phyloP scores from a whole-genome alignment of 345 rosid species.

The Rubroshorea leprosula region DNA sequence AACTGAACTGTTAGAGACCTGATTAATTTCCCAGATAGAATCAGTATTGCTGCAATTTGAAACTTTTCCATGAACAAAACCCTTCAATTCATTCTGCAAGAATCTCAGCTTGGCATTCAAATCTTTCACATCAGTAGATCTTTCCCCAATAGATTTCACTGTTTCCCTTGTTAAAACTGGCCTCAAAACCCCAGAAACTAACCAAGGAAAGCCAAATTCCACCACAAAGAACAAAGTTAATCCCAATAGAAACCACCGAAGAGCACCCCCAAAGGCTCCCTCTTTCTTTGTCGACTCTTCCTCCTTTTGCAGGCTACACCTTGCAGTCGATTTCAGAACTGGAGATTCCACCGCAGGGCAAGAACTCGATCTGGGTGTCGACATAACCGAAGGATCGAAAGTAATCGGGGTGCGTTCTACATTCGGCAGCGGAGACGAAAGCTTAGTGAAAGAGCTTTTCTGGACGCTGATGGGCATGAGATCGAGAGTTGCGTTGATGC shows the following conservation, averaged over 20 bases:
- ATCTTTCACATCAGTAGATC: conserved; percentile 32
- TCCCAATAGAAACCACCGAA: conserved; percentile 27
- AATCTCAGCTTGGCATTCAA: conserved; percentile 38
- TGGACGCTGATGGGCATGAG: conserved; percentile 74
- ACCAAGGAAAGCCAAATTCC: conserved; percentile 42
- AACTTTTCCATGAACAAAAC: conserved; percentile 27
- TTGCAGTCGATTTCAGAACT: conserved; percentile 36
- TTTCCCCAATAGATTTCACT: conserved; percentile 43
- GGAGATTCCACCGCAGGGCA: conserved; percentile 29
- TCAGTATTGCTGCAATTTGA: conserved; percentile 45
- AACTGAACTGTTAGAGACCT: no score
- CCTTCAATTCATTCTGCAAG: conserved; percentile 43
- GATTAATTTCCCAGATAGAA: conserved; percentile 57
- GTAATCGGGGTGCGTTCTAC: conserved; percentile 43
- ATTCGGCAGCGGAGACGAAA: conserved; percentile 35
- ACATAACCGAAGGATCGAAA: conserved; percentile 35
- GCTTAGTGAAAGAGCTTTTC: conserved; percentile 59
- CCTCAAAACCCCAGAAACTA: conserved; percentile 28
- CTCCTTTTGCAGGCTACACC: conserved; percentile 17
- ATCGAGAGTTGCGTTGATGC: conserved; percentile 85
- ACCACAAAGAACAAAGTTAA: conserved; percentile 33
- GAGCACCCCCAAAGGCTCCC: conserved; percentile 2
- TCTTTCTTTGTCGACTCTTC: conserved; percentile 16
- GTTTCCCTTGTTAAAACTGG: conserved; percentile 40
- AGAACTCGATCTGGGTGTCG: conserved; percentile 53